Percentiles rank a stretch among this genome's conserved stretches.
phyloP scores from a whole-genome alignment of 768 basidiomycete genomes.

The Tulasnella sp. region DNA sequence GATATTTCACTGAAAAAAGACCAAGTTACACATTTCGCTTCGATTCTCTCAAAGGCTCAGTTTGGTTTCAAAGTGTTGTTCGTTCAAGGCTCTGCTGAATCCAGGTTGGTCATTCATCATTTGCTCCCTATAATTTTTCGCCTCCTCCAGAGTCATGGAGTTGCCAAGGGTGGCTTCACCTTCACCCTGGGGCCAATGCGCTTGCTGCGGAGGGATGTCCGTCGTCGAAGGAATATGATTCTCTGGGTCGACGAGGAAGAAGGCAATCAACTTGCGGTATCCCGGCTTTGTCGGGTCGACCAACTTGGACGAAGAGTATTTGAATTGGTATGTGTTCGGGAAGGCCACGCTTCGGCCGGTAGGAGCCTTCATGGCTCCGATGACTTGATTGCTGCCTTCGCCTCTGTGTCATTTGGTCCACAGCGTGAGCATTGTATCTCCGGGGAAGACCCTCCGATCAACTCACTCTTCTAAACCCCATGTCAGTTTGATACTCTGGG shows the following conservation, averaged over 20 bases:
- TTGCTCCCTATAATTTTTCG: too few species aligned
- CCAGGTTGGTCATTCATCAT: too few species aligned
- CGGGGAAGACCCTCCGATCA: background rate
- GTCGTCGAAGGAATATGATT: background rate
- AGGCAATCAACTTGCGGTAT: conserved; percentile 12
- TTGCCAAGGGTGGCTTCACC: too few species aligned
- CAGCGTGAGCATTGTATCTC: background rate
- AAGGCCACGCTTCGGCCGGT: conserved; percentile 13
- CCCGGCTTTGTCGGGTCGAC: conserved; percentile 11
- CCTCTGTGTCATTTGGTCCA: background rate
- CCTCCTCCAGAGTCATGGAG: too few species aligned
- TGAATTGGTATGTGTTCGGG: conserved; percentile 16
- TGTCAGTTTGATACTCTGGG: conserved; percentile 31
- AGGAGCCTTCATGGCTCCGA: background rate
- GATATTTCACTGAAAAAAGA: too few species aligned
- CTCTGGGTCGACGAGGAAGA: conserved; percentile 9
- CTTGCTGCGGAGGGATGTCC: too few species aligned
- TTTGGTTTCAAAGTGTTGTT: too few species aligned
- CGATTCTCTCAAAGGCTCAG: too few species aligned
- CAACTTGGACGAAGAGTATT: background rate
- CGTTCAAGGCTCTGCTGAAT: too few species aligned
- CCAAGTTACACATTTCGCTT: too few species aligned
- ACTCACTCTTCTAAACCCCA: conserved; percentile 38
- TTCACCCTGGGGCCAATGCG: too few species aligned
- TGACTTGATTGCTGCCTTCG: background rate